Evolutionary conservation across 2,329 filamentous ascomycete species (phyloP), one percentile per base, ranked within the genome.

Genomic region (Hymenoscyphus fructigenus): DNA sequence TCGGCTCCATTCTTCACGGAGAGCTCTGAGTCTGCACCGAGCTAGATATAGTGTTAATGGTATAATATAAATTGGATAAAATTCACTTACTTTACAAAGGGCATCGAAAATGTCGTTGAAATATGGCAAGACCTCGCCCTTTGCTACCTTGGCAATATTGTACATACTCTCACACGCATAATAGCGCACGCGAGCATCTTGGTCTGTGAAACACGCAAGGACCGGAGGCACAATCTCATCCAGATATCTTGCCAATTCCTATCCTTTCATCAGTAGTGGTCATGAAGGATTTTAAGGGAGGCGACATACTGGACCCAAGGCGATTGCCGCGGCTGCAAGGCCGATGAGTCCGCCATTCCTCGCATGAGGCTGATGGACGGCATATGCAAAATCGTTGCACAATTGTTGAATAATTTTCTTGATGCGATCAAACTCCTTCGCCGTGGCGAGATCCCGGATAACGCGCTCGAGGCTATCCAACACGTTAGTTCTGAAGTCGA

Each of bases 81-180:
- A 36, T 65, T 56, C 12, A 61, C 79, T 68, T 80, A 96, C 93
- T 85, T 97, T 98, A 81, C 93, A 97, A 62, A 99, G 82, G 26
- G 95, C 93, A 80, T 99, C 95, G 75, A 99, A 99, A 68, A 99
- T 95, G 74, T 96, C 91, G 79, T 99, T 99, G 79, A 99, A 99
- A 82, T 97, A 99, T 50, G 96, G 86, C 69, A 99, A 79, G 23
- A 99, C 95, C 79, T 99, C 95, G 44, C 96, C 95, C 79, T 99
- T 99, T 66, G 94, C 95, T 58, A 99, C 95, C 80, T 99, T 99
- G 75, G 95, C 93, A 75, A 99, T 99, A 79, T 99, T 99, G 81
- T 99, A 99, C 95, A 99, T 99, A 78, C 93, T 96, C 81, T 99
- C 95, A 79, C 95, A 99, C 28, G 95, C 95, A 79, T 99, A 99